A percentile compares a stretch with the other conserved stretches of the same genome.
phyloP scores from a whole-genome alignment of 2,329 filamentous ascomycete genomes.

The Grosmannia serpens region DNA sequence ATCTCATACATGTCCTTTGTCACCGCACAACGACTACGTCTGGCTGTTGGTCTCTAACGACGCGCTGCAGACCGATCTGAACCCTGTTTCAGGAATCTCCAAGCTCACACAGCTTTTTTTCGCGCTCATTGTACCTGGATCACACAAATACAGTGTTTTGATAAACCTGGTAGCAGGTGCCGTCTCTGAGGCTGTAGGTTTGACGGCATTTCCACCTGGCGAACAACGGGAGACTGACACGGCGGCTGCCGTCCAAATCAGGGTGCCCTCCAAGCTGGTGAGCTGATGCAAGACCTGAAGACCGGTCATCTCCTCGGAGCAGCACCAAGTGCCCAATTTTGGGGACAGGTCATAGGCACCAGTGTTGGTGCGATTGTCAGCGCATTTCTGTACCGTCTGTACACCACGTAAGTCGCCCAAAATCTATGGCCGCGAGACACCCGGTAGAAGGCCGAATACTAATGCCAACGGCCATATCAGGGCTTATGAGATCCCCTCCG shows the following conservation, averaged over 20 bases:
- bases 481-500: constrained; percentile 80
- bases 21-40: not conserved
- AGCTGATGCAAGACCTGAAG: constrained; percentile 95
- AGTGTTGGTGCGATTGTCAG: constrained; percentile 77
- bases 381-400: constrained; percentile 78
- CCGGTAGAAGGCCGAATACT: not conserved
- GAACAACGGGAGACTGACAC: not conserved
- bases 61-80: constrained; percentile 59
- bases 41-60: not conserved
- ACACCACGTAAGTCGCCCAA: constrained; percentile 45
- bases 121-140: constrained; percentile 73
- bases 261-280: constrained; percentile 83
- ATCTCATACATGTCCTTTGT: not conserved
- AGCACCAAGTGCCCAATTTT: constrained; percentile 89
- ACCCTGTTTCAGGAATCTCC: constrained; percentile 91
- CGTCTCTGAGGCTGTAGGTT: constrained; percentile 34
- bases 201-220: not conserved
- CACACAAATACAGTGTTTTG: constrained; percentile 73
- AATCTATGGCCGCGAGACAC: not conserved
- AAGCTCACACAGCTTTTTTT: constrained; percentile 96
- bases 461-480: constrained; percentile 20
- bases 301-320: constrained; percentile 89
- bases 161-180: constrained; percentile 93
- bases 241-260: constrained; percentile 10
- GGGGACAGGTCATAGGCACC: constrained; percentile 86